Base-by-base conservation (phyloP, 2,329 filamentous ascomycete genomes). In the Colletotrichum cuscutae region DNA sequence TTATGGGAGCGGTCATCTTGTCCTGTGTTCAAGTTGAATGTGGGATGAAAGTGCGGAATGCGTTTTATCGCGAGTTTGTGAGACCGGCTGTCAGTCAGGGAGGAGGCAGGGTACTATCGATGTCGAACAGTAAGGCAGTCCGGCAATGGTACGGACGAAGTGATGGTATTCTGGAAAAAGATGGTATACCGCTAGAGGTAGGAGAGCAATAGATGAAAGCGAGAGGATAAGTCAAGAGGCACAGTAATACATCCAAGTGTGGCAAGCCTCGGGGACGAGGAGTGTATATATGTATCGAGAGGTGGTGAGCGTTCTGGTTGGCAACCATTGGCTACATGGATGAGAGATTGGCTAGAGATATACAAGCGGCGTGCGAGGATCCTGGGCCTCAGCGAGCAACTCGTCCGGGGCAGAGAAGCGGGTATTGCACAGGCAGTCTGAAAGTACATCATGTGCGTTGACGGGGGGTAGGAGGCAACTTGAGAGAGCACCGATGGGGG, bases 281-380 rank as follows among this genome's bases (percentile, higher is more conserved):
- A 72, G 70, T 70, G 71, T 72, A 74, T 72, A 68, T 68, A 71
- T 74, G 74, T 53, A 74, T 73, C 61, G 65, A 72, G 72, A 65
- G 35, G 68, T 74, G 58, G 71, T 72, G 52, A 63, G 65, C 60
- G 46, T 63, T 35, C 60, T 61, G 24, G 72, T 32, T 68, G 64
- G 61, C 65, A 65, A 59, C 57, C 53, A 69, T 30, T 58, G 72
- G 54, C 65, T 75, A 63, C 74, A 74, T 75, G 74, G 74, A 75
- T 68, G 68, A 75, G 68, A 74, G 74, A 74, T 74, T 73, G 74
- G 68, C 73, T 54, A 58, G 72, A 73, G 69, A 73, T 73, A 72
- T 61, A 72, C 71, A 73, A 35, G 66, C 70, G 57, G 71, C 67
- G 71, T 59, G 46, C 68, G 71, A 71, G 68, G 68, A 71, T 66